A percentile compares a stretch with the other conserved stretches of the same genome.
These are phyloP conservation scores for Fusarium sp. DNA, from an alignment of 2,329 filamentous ascomycete genomes.

Conservation along the genomic window DNA sequence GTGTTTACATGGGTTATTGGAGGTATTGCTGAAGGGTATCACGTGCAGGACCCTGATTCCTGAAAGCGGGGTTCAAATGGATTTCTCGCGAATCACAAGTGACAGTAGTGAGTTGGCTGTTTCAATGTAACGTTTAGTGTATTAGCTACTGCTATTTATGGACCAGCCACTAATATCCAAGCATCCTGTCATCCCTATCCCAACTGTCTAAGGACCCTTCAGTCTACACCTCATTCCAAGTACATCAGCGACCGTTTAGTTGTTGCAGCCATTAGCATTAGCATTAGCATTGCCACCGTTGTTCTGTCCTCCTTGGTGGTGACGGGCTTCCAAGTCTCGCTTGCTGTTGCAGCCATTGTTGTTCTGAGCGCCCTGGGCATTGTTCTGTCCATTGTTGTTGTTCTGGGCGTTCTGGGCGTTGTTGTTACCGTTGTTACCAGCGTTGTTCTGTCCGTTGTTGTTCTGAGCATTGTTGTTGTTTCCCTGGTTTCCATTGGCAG, in stretches of 20 bases:
- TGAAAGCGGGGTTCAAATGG: background rate
- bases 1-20: background rate
- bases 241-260: background rate
- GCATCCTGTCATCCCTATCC: background rate
- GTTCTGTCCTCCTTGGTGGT: slow-evolving; percentile 11
- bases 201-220: background rate
- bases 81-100: background rate
- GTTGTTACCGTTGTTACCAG: background rate
- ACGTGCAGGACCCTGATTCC: slow-evolving; percentile 19
- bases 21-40: slow-evolving; percentile 7
- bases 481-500: background rate
- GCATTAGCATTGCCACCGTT: slow-evolving; percentile 7
- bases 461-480: background rate
- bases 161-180: slow-evolving; percentile 2
- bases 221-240: background rate
- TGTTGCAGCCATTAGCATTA: slow-evolving; percentile 9
- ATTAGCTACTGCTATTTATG: slow-evolving; percentile 1
- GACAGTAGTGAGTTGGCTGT: background rate
- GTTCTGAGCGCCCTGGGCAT: background rate
- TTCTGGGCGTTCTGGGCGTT: background rate
- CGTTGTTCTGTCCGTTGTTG: background rate
- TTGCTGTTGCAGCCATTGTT: slow-evolving; percentile 9
- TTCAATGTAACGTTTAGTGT: background rate
- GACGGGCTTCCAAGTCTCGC: slow-evolving; percentile 5
- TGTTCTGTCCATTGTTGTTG: background rate